phyloP scores from a whole-genome alignment of 768 basidiomycete genomes.

The Collybiopsis confluens region DNA sequence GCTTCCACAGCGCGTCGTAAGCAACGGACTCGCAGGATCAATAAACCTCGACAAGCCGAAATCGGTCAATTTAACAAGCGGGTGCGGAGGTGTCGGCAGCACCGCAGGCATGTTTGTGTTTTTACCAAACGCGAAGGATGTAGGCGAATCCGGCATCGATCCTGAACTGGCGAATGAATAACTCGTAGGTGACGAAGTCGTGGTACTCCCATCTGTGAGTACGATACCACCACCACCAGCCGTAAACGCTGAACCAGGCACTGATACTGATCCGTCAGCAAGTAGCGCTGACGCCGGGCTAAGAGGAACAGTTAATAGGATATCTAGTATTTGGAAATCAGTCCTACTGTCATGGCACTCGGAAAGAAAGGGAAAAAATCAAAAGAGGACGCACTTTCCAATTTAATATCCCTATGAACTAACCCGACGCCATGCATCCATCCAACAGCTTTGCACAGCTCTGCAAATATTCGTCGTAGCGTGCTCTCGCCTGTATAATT shows the following conservation, averaged over 20 bases:
- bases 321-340: not conserved
- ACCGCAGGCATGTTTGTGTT: not conserved
- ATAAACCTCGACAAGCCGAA: conserved; percentile 89
- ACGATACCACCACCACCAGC: not conserved
- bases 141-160: not conserved
- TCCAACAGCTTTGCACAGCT: conserved; percentile 71
- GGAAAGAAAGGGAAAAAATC: no score
- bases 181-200: conserved; percentile 3
- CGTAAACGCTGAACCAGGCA: not conserved
- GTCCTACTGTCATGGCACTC: no score
- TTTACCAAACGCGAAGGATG: not conserved
- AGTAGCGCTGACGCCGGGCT: not conserved
- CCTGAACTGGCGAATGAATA: not conserved
- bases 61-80: conserved; percentile 81
- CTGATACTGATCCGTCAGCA: no score
- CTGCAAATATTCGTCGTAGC: conserved; percentile 67
- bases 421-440: conserved; percentile 87
- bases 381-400: conserved; percentile 50
- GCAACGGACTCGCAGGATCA: conserved; percentile 53
- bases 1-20: conserved; percentile 80
- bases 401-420: conserved; percentile 90
- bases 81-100: conserved; percentile 37
- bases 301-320: conserved; percentile 7
- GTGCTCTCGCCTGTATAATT: conserved; percentile 37
- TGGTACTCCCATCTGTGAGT: not conserved